These are phyloP conservation scores for Aspergillus diversus DNA, from an alignment of 495 filamentous ascomycete genomes.

Conservation along the genomic window DNA sequence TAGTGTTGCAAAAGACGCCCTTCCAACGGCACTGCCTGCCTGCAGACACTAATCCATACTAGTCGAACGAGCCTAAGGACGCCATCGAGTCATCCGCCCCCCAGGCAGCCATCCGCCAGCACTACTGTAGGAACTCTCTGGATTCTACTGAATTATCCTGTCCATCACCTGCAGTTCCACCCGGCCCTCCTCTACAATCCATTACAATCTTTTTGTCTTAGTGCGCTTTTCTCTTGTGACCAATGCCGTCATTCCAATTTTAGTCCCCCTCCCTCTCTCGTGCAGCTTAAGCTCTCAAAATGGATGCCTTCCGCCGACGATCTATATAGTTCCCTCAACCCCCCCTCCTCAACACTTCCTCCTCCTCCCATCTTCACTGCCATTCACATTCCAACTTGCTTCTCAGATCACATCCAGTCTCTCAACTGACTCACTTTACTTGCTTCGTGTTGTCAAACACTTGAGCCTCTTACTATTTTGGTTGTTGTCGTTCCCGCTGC, in stretches of 20 bases:
- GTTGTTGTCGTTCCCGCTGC: not conserved
- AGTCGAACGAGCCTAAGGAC: constrained; percentile 12
- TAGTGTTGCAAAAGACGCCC: constrained; percentile 6
- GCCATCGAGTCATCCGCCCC: constrained; percentile 20
- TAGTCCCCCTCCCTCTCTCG: not conserved
- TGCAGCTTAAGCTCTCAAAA: constrained; percentile 10
- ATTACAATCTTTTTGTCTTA: constrained; percentile 3
- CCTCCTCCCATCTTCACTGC: constrained; percentile 9
- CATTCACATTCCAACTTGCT: constrained; percentile 2
- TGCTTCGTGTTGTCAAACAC: not conserved
- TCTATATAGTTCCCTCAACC: constrained; percentile 17
- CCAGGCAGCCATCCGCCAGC: constrained; percentile 17
- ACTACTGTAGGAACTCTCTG: constrained; percentile 20
- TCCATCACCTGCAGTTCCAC: constrained; percentile 14
- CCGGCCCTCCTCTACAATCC: not conserved
- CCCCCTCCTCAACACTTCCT: not conserved
- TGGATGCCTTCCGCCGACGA: constrained; percentile 16
- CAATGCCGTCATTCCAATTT: constrained; percentile 24
- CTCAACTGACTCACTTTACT: not conserved
- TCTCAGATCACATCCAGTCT: not conserved
- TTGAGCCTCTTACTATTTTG: not conserved
- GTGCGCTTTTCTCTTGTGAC: constrained; percentile 17
- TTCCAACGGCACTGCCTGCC: constrained; percentile 18
- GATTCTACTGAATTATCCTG: too few relatives aligned
- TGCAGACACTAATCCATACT: constrained; percentile 4